A percentile compares a stretch with the other conserved stretches of the same genome.
Conservation (phyloP, 768 basidiomycete genomes). For the Mycena capillaripes region DNA sequence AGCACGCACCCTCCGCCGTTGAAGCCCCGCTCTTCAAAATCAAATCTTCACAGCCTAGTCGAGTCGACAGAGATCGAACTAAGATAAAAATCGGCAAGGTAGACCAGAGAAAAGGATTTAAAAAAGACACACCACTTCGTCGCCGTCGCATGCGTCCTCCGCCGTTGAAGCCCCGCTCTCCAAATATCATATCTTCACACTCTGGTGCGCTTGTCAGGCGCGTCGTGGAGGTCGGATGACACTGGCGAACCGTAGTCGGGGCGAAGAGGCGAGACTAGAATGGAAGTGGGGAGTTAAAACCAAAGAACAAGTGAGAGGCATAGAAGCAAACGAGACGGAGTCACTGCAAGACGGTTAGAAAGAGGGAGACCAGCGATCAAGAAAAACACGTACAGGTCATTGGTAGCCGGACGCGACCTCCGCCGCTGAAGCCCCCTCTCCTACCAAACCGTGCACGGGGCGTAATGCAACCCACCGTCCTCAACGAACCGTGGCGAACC, state of each 20-base stretch:
- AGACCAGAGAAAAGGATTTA: background rate
- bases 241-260: too few species aligned
- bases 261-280: too few species aligned
- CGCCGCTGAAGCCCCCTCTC: conserved; percentile 11
- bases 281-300: too few species aligned
- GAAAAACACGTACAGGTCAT: background rate
- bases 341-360: too few species aligned
- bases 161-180: conserved; percentile 16
- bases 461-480: background rate
- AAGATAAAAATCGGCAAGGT: background rate
- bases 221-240: background rate
- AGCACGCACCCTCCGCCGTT: too few species aligned
- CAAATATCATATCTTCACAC: background rate
- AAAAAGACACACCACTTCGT: background rate
- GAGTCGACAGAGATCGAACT: background rate
- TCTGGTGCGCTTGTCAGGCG: background rate
- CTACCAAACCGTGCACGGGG: background rate
- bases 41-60: background rate
- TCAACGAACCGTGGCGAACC: background rate
- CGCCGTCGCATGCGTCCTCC: background rate
- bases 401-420: background rate
- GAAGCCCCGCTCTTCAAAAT: too few species aligned
- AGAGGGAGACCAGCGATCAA: too few species aligned
- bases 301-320: too few species aligned
- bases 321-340: too few species aligned